Evolutionary conservation across 2,329 filamentous ascomycete species (phyloP), one percentile per base, ranked within the genome.

Genomic region (Ilyonectria mors-panacis): DNA sequence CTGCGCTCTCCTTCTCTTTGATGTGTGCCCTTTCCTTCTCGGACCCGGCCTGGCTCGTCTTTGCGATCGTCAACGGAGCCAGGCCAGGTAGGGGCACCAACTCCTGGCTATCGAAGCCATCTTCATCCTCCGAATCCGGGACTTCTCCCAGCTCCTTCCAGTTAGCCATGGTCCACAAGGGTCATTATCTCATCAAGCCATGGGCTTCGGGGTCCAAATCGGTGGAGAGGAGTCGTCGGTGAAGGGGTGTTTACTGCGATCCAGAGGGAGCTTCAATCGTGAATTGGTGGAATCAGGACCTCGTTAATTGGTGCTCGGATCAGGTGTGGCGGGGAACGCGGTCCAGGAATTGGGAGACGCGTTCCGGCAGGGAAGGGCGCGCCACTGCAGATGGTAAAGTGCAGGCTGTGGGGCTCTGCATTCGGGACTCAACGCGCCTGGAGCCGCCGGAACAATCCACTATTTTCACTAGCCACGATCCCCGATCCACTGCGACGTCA

Each of bases 81-180:
- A 59, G 47, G 21, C 30, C 45, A 23, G 45, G 58, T n/a, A 59
- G 42, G 42, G 63, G 28, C 21, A 66, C 67, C 47, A 70, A 47
- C 48, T 78, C 72, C 64, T 82, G 77, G 65, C 76, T 81, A 64
- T 85, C 83, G 67, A 82, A 83, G 60, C 75, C 81, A 70, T 78
- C 80, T 54, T 86, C 84, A 64, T 85, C 85, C 73, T 86, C 85
- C 68, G 85, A 86, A 76, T 86, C 85, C 64, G 85, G 85, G 70
- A 86, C 81, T 75, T 85, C 84, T 73, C 85, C 85, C 76, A 84
- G 75, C 72, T 84, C 82, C 81, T 82, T 86, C 85, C 85, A 86
- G 70, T 81, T 82, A 63, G 76, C 78, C 85, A 86, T 86, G 71
- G 55, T 78, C 61, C 60, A 61, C 61, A 44, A 58, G 63, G 68